Conservation (phyloP, 768 basidiomycete genomes). For the Podaxis mareebaensis region DNA sequence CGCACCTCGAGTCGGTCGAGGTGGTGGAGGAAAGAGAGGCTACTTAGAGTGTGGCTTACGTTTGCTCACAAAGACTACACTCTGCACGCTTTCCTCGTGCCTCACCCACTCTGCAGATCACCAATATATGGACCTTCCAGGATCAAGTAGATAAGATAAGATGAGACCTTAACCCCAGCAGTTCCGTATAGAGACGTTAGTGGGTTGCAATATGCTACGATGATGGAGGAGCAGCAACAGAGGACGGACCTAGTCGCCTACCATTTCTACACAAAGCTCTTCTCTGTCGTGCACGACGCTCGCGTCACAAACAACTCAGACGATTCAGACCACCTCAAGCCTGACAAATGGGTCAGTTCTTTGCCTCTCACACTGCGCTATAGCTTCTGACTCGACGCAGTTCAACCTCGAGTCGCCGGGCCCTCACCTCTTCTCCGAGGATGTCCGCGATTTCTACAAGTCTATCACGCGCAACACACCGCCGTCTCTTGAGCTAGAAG, state of each 20-base stretch:
- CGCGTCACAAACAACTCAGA: conserved; percentile 54
- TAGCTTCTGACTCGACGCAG: conserved; percentile 46
- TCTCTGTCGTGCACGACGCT: conserved; percentile 72
- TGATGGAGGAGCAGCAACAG: conserved; percentile 24
- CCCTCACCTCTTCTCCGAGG: conserved; percentile 18
- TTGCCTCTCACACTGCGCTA: conserved; percentile 28
- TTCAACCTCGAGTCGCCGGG: conserved; percentile 22
- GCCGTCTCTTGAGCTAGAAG: conserved; percentile 24
- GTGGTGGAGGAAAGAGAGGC: neutral
- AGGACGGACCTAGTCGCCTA: conserved; percentile 88
- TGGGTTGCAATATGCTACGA: neutral
- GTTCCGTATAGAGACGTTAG: neutral
- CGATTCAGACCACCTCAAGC: conserved; percentile 38
- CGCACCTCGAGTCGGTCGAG: no score
- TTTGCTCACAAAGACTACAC: neutral
- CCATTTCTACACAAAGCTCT: conserved; percentile 81
- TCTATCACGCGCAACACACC: conserved; percentile 7
- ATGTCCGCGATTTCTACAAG: conserved; percentile 18
- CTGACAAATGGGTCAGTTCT: conserved; percentile 79
- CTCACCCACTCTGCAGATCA: no score
- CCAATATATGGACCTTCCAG: no score
- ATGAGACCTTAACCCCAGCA: neutral
- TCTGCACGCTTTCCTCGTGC: no score
- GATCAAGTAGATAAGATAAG: conserved; percentile 9
- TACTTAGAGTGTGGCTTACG: neutral